A percentile compares a stretch with the other conserved stretches of the same genome.
Evolutionary conservation across 2,329 filamentous ascomycete genomes (phyloP).

Genomic region (Aureobasidium uvarum): DNA sequence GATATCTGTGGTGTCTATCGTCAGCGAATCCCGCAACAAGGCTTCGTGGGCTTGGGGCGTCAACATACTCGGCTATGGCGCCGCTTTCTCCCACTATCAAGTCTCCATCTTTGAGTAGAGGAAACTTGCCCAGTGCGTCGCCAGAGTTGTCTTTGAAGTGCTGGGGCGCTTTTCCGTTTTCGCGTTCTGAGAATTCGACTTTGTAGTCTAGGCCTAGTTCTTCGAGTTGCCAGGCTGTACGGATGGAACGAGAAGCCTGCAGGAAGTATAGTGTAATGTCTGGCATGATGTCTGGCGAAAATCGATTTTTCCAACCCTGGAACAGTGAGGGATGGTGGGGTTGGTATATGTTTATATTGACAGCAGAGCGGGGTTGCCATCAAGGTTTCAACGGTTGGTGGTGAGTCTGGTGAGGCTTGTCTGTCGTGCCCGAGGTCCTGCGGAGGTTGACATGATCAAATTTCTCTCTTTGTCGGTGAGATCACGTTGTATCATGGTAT

Average conservation of each 20-base stretch:
- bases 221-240: slow-evolving; percentile 49
- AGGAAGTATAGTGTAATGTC: slow-evolving; percentile 50
- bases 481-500: too few species aligned
- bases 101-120: slow-evolving; percentile 45
- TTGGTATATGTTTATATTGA: background rate
- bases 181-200: slow-evolving; percentile 43
- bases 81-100: slow-evolving; percentile 47
- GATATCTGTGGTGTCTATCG: slow-evolving; percentile 39
- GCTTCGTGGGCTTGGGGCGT: too few species aligned
- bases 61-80: slow-evolving; percentile 47
- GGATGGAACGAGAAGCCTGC: slow-evolving; percentile 48
- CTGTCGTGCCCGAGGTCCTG: slow-evolving; percentile 7
- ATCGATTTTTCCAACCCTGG: background rate
- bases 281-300: background rate
- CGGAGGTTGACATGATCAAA: background rate
- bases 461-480: too few species aligned
- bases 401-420: background rate
- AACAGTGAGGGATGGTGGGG: background rate
- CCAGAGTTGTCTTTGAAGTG: slow-evolving; percentile 46
- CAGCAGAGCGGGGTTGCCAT: slow-evolving; percentile 19
- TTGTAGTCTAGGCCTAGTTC: slow-evolving; percentile 47
- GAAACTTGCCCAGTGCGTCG: slow-evolving; percentile 48
- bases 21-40: background rate
- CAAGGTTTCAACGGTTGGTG: slow-evolving; percentile 18
- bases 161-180: slow-evolving; percentile 43